Conservation (phyloP, 2,329 filamentous ascomycete genomes). For the Blastomyces percursus region DNA sequence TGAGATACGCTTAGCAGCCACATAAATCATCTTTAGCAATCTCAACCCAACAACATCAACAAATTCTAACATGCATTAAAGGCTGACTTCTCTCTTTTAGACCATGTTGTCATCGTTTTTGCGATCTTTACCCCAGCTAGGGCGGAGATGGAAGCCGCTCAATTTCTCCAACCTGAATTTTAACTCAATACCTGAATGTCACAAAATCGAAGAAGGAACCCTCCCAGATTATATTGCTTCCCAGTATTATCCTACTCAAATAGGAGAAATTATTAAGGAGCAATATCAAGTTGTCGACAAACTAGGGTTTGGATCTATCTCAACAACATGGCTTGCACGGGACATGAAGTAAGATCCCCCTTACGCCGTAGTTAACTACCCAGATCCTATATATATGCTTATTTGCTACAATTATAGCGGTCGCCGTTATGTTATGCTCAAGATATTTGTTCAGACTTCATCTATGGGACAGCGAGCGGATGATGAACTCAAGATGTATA, state of each 20-base stretch:
- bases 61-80: too few relatives aligned
- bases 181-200: slow-evolving; percentile 15
- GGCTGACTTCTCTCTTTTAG: too few relatives aligned
- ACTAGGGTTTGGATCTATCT: slow-evolving; percentile 27
- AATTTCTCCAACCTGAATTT: slow-evolving; percentile 24
- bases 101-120: slow-evolving; percentile 15
- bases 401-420: slow-evolving; percentile 12
- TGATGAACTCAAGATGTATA: slow-evolving; percentile 36
- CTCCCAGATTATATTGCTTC: slow-evolving; percentile 18
- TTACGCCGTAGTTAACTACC: slow-evolving; percentile 5
- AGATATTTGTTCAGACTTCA: slow-evolving; percentile 20
- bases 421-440: slow-evolving; percentile 23
- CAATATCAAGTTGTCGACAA: slow-evolving; percentile 29
- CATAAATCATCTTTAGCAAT: too few relatives aligned
- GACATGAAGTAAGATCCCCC: slow-evolving; percentile 21
- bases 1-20: too few relatives aligned
- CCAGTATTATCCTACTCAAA: slow-evolving; percentile 23
- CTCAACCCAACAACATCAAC: too few relatives aligned
- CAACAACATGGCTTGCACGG: slow-evolving; percentile 29
- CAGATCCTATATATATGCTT: not conserved
- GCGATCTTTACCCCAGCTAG: slow-evolving; percentile 17
- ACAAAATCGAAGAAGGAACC: slow-evolving; percentile 26
- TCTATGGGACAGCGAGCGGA: slow-evolving; percentile 21
- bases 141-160: slow-evolving; percentile 24
- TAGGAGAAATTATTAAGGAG: slow-evolving; percentile 22